Percentiles rank a stretch among this genome's conserved stretches.
Evolutionary conservation across 345 rosid genomes (phyloP).

Genomic region (Pugionium cornutum): DNA sequence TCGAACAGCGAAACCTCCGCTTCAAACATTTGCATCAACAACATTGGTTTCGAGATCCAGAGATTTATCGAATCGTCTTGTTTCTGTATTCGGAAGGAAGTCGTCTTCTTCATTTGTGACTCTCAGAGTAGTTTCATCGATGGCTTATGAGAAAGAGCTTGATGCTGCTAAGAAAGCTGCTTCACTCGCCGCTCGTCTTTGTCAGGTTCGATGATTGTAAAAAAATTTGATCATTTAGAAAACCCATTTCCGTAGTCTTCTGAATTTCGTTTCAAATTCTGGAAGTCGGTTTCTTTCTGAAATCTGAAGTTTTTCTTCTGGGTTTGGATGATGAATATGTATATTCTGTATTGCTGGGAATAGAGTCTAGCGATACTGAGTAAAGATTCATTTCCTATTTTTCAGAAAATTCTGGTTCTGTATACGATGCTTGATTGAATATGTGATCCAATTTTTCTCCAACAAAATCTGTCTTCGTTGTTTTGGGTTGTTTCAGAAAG

Average conservation of each 20-base stretch:
- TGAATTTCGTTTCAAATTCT: conserved; percentile 1
- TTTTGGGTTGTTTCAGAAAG: conserved; percentile 56
- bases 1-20: conserved; percentile 32
- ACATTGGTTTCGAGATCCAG: conserved; percentile 16
- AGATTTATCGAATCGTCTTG: conserved; percentile 25
- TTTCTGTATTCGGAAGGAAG: conserved; percentile 23
- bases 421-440: not conserved
- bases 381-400: too few species aligned
- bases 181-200: conserved; percentile 85
- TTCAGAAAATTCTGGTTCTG: not conserved
- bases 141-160: conserved; percentile 82
- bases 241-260: conserved; percentile 33
- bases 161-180: conserved; percentile 92
- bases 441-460: not conserved
- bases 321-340: conserved; percentile 5
- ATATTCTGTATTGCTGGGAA: not conserved
- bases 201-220: conserved; percentile 64
- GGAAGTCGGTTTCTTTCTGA: not conserved
- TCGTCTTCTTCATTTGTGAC: conserved; percentile 34
- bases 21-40: conserved; percentile 22
- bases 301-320: not conserved
- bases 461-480: too few species aligned
- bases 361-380: not conserved
- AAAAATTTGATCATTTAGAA: not conserved
- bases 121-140: conserved; percentile 44